Conservation (phyloP, 495 filamentous ascomycete genomes). For the Diplogelasinospora grovesii region DNA sequence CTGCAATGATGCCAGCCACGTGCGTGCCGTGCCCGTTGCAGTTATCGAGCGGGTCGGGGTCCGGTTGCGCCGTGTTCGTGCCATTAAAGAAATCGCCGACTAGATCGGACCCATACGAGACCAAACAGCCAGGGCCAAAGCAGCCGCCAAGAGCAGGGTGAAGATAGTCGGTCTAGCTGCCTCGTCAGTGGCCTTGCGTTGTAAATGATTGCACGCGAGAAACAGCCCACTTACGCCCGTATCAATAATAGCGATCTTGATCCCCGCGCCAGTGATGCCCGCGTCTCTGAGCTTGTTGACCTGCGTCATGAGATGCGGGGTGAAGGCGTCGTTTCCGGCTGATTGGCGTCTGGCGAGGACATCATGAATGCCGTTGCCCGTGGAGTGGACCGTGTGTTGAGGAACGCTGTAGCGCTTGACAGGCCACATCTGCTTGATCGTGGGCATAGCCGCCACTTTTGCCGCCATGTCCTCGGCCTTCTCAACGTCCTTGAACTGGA, state of each 20-base stretch:
- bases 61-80: conserved; percentile 34
- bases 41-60: conserved; percentile 38
- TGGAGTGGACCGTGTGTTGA: conserved; percentile 39
- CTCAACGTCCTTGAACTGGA: conserved; percentile 38
- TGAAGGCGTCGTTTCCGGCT: conserved; percentile 32
- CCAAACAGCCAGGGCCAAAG: conserved; percentile 47
- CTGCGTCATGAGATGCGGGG: conserved; percentile 42
- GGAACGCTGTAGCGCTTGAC: conserved; percentile 37
- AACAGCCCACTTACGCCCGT: conserved; percentile 36
- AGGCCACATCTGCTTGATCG: conserved; percentile 42
- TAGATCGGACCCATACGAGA: conserved; percentile 47
- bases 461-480: conserved; percentile 34
- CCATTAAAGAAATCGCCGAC: conserved; percentile 46
- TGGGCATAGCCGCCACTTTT: conserved; percentile 32
- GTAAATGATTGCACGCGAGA: no score
- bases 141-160: conserved; percentile 55
- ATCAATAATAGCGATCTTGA: conserved; percentile 44
- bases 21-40: conserved; percentile 44
- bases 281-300: conserved; percentile 41
- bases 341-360: conserved; percentile 25
- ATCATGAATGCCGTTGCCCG: conserved; percentile 25
- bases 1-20: conserved; percentile 50
- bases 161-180: conserved; percentile 43
- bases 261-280: conserved; percentile 37
- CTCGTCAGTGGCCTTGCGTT: conserved; percentile 14